Evolutionary conservation across 257 asterid genomes (phyloP), one percentile per base, ranked within the genome.

Genomic region (Ilex asprella): DNA sequence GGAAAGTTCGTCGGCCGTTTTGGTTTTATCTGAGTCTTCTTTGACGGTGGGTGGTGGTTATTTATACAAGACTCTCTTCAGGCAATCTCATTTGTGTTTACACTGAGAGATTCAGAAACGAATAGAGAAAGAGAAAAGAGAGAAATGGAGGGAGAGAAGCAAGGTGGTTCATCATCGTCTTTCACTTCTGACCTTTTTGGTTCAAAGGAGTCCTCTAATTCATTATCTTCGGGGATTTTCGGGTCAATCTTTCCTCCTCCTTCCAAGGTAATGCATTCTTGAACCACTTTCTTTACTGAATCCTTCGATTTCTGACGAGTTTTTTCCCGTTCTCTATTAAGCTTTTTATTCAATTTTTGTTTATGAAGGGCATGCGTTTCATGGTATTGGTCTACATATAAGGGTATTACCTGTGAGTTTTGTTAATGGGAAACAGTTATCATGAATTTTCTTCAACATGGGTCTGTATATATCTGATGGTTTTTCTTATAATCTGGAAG

Each of bases 171-270:
- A 10, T 46, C 52, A 14, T 53, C 57, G 69, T 83, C 98, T 46
- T 81, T 91, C 50, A 77, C 94, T 69, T 61, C 95, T 88, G 96
- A 88, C 73, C 96, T 88, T 75, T 91, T 91, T 55, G 98, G 96
- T 68, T 85, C 83, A 0, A 86, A 84, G 64, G 86, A 83, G 13
- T 57, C 81, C 55, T 63, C 83, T 41, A 43, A 59, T 12, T 63
- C 84, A 55, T 67, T 94, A 2, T 68, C 95, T 63, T 68, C 94
- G 52, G 79, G 81, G 70, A 66, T 86, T 68, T 86, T 86, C 44
- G 77, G 78, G 12, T 78, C 98, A 2, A 82, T 91, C 61, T 86
- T 88, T 29, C 70, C 94, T 13, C 95, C 89, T 50, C 73, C 91
- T 27, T 41, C 78, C 10, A 79, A 79, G 96, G 96, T 88, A 73